phyloP scores from a whole-genome alignment of 2,329 filamentous ascomycete species.

The Fusarium sp. region DNA sequence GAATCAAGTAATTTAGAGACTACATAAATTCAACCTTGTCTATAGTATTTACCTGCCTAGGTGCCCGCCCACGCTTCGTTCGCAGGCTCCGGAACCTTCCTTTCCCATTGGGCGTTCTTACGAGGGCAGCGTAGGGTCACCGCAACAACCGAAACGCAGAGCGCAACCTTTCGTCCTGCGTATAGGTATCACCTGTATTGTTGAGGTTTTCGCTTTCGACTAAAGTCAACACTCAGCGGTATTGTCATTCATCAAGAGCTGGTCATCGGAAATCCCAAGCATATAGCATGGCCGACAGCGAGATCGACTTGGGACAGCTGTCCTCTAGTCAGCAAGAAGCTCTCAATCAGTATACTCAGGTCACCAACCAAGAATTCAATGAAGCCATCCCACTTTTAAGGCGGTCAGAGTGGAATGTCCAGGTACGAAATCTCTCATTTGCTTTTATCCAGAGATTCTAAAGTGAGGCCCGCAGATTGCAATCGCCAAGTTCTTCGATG shows the following conservation, averaged over 20 bases:
- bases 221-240: not conserved
- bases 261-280: slow-evolving; percentile 2
- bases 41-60: not conserved
- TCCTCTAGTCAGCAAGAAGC: slow-evolving; percentile 82
- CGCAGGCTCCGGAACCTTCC: not conserved
- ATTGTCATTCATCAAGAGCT: not conserved
- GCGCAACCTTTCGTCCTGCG: not conserved
- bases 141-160: slow-evolving; percentile 16
- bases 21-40: not conserved
- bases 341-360: slow-evolving; percentile 86
- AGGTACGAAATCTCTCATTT: slow-evolving; percentile 61
- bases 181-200: not conserved
- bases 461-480: slow-evolving; percentile 73
- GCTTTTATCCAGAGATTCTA: not conserved
- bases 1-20: not conserved
- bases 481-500: slow-evolving; percentile 97
- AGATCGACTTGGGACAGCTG: slow-evolving; percentile 72
- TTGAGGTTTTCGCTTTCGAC: not conserved
- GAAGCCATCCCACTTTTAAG: slow-evolving; percentile 83
- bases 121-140: slow-evolving; percentile 22
- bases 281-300: slow-evolving; percentile 50
- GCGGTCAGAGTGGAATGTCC: slow-evolving; percentile 95
- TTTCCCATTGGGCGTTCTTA: slow-evolving; percentile 9
- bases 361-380: slow-evolving; percentile 83
- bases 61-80: not conserved